These are phyloP conservation scores for Pythium plurisporium DNA, from an alignment of 352 stramenopile genomes.

Conservation along the genomic window DNA sequence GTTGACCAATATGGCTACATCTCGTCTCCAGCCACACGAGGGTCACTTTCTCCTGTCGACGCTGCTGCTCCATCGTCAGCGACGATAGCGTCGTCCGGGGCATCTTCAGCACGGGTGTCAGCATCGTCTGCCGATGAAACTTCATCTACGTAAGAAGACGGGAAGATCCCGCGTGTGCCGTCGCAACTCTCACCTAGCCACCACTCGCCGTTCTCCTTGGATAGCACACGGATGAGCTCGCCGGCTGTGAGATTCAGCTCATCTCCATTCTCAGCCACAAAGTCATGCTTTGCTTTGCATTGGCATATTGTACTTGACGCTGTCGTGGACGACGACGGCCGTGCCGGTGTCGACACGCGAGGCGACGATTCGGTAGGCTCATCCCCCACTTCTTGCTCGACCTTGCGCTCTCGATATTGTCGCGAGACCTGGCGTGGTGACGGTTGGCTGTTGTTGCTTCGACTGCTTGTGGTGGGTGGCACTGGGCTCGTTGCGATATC, in stretches of 20 bases:
- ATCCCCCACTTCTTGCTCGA: background rate
- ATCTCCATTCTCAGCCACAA: conserved; percentile 37
- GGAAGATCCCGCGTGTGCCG: conserved; percentile 54
- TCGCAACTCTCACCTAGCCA: conserved; percentile 63
- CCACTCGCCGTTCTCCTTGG: conserved; percentile 46
- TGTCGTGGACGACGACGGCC: background rate
- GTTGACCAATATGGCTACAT: conserved; percentile 19
- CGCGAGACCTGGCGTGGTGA: conserved; percentile 23
- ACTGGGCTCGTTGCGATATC: conserved; percentile 7
- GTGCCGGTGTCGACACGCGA: background rate
- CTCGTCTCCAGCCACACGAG: too few species aligned
- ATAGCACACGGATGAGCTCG: conserved; percentile 54
- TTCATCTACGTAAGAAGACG: conserved; percentile 40
- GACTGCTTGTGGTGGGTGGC: background rate
- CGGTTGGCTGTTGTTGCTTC: conserved; percentile 2
- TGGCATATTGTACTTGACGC: conserved; percentile 7
- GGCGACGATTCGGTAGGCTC: background rate
- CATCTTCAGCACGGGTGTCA: background rate
- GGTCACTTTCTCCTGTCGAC: background rate
- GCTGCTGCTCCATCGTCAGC: background rate
- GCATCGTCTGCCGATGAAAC: background rate
- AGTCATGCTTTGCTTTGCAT: conserved; percentile 33
- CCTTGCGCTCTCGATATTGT: conserved; percentile 14
- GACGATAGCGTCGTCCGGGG: background rate
- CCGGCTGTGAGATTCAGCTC: conserved; percentile 45